phyloP scores from a whole-genome alignment of 495 filamentous ascomycete species.

The Penicillium maclennaniae region DNA sequence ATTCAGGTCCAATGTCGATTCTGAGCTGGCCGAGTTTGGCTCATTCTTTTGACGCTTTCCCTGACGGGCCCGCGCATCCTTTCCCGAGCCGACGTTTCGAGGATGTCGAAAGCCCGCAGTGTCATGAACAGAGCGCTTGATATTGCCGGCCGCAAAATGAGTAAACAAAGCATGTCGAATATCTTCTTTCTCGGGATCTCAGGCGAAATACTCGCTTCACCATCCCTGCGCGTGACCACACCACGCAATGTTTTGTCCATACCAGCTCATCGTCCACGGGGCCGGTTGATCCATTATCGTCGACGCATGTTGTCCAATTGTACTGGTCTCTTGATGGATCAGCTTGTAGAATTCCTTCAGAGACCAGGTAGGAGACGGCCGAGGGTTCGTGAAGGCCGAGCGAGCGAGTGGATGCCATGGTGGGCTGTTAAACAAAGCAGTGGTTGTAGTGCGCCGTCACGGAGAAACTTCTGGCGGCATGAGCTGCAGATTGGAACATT shows the following conservation, averaged over 20 bases:
- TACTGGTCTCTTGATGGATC: conserved; percentile 66
- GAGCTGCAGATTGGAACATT: conserved; percentile 10
- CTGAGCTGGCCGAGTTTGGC: conserved; percentile 12
- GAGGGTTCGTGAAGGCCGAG: conserved; percentile 84
- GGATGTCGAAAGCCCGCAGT: conserved; percentile 1
- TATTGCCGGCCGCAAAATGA: conserved; percentile 59
- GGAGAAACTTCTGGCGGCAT: conserved; percentile 15
- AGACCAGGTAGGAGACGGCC: conserved; percentile 75
- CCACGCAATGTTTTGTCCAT: conserved; percentile 73
- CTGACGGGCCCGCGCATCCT: conserved; percentile 15
- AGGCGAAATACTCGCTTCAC: conserved; percentile 85
- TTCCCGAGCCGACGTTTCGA: neutral
- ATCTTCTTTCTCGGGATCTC: conserved; percentile 77
- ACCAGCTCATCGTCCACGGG: conserved; percentile 77
- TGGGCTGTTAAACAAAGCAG: conserved; percentile 25
- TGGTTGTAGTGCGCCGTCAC: conserved; percentile 19
- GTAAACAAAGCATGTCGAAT: conserved; percentile 82
- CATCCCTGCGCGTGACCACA: conserved; percentile 86
- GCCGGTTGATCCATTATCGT: conserved; percentile 38
- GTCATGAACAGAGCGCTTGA: conserved; percentile 16
- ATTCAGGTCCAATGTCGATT: conserved; percentile 21
- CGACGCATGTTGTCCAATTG: conserved; percentile 59
- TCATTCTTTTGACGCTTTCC: conserved; percentile 13
- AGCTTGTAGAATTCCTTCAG: conserved; percentile 70
- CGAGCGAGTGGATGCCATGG: conserved; percentile 83